Evolutionary conservation across 1,284 basidiomycete species (phyloP).

Genomic region (Phaffia rhodozyma): DNA sequence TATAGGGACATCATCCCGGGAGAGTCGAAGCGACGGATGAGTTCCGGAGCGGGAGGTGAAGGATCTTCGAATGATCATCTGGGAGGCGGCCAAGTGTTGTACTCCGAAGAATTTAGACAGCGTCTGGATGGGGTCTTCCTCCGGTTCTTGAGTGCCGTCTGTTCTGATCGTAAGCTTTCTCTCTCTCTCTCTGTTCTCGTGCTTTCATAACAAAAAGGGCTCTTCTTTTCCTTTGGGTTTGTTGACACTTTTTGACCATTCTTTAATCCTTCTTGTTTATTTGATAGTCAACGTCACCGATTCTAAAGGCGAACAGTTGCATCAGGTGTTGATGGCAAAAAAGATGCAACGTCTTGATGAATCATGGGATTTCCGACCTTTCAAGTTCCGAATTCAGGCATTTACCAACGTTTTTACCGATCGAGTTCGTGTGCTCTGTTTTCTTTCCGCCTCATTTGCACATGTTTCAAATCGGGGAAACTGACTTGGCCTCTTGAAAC

Average conservation of each 20-base stretch:
- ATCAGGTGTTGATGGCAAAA: constrained; percentile 97
- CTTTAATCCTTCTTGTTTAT: constrained; percentile 10
- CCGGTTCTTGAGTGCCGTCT: constrained; percentile 74
- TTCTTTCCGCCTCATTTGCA: constrained; percentile 17
- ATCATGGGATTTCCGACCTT: constrained; percentile 90
- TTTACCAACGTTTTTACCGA: constrained; percentile 96
- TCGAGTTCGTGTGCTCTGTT: constrained; percentile 44
- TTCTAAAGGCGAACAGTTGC: constrained; percentile 88
- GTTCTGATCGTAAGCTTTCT: constrained; percentile 58
- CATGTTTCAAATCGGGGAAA: neutral
- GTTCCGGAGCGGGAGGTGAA: constrained; percentile 24
- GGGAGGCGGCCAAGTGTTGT: constrained; percentile 21
- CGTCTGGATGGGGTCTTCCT: constrained; percentile 86
- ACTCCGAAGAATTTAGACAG: constrained; percentile 53
- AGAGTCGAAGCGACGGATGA: constrained; percentile 28
- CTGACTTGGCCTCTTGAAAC: neutral
- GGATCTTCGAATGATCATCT: constrained; percentile 4
- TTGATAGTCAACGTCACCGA: constrained; percentile 76
- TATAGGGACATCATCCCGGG: constrained; percentile 16
- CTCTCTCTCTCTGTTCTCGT: constrained; percentile 5
- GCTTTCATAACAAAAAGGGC: neutral
- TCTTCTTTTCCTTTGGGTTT: constrained; percentile 1
- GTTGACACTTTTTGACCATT: constrained; percentile 3
- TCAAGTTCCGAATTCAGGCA: constrained; percentile 98
- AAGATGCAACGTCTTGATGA: constrained; percentile 95